Evolutionary conservation across 2,329 filamentous ascomycete genomes (phyloP).

Genomic region (Verticillium longisporum): DNA sequence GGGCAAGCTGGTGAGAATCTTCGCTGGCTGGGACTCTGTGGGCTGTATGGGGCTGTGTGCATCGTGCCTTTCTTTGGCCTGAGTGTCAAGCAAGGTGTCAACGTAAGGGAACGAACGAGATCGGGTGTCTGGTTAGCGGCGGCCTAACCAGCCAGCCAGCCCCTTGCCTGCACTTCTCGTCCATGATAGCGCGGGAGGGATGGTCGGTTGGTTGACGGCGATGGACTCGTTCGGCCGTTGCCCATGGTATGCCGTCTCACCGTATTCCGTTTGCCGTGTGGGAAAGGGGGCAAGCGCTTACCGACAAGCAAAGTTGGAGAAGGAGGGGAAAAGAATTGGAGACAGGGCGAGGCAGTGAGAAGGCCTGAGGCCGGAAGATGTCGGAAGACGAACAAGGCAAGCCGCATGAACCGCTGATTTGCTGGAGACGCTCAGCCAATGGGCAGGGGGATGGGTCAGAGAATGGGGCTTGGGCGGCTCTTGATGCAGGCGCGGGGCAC

Average conservation of each 20-base stretch:
- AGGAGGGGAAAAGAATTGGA: background rate
- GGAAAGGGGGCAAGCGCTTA: background rate
- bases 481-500: constrained; percentile 4
- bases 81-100: no score
- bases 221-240: background rate
- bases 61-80: no score
- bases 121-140: background rate
- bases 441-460: background rate
- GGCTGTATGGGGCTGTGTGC: background rate
- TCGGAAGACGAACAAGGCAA: constrained; percentile 8
- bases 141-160: background rate
- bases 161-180: background rate
- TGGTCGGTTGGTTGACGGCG: background rate
- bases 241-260: background rate
- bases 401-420: constrained; percentile 6
- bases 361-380: constrained; percentile 6
- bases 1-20: background rate
- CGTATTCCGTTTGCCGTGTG: background rate
- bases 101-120: no score
- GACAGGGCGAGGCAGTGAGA: background rate
- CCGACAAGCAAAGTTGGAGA: background rate
- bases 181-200: background rate
- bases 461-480: constrained; percentile 9
- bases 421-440: constrained; percentile 1
- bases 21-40: background rate